These are phyloP conservation scores for Phlebiopsis gigantea DNA, from an alignment of 768 basidiomycete genomes.

Conservation along the genomic window DNA sequence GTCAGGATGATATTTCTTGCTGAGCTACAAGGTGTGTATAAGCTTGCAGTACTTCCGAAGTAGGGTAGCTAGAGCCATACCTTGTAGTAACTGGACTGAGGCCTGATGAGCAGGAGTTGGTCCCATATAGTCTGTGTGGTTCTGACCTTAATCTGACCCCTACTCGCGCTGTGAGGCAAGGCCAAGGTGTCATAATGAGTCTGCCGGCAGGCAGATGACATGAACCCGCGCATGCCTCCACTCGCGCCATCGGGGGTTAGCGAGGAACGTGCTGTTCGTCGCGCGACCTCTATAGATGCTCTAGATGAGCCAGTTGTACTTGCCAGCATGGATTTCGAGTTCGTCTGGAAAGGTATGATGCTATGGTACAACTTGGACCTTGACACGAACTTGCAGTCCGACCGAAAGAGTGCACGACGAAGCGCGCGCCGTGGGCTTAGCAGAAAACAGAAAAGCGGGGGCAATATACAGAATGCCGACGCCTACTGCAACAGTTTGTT, in stretches of 20 bases:
- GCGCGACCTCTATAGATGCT: background rate
- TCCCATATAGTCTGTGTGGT: background rate
- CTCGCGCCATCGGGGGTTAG: background rate
- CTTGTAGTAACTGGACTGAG: conserved; percentile 33
- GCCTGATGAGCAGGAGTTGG: background rate
- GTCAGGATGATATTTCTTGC: conserved; percentile 45
- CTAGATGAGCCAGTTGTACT: background rate
- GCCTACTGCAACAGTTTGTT: too few species aligned
- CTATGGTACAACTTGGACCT: too few species aligned
- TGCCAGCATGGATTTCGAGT: background rate
- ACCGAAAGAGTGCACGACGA: too few species aligned
- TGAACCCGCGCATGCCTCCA: background rate
- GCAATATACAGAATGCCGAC: too few species aligned
- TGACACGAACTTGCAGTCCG: too few species aligned
- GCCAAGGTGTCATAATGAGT: conserved; percentile 32
- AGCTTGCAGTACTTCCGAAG: too few species aligned
- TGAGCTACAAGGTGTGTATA: conserved; percentile 34
- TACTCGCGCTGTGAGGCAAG: conserved; percentile 29
- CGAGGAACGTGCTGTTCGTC: background rate
- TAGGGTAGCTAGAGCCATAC: conserved; percentile 15
- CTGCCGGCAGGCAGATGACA: background rate
- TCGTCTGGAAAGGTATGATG: too few species aligned
- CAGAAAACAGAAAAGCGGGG: too few species aligned
- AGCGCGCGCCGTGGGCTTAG: too few species aligned
- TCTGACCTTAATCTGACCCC: conserved; percentile 31